Percentiles rank a stretch among this genome's conserved stretches.
Conservation (phyloP, 345 rosid species). For the Arabis alpina region DNA sequence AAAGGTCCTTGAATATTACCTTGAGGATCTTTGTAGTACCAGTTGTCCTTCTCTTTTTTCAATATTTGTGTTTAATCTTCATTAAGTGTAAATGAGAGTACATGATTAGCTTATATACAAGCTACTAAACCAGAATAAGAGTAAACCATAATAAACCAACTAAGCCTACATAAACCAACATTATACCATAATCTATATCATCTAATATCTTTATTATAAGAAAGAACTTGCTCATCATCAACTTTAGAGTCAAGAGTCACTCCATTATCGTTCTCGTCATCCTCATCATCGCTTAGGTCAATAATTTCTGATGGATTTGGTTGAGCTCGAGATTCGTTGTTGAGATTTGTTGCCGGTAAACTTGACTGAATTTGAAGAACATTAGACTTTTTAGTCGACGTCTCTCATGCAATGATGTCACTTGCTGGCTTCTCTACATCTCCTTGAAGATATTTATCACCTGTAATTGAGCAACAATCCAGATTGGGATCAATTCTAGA, state of each 20-base stretch:
- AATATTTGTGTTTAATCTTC: too few relatives aligned
- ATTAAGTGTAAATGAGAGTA: too few relatives aligned
- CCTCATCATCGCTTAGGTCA: conserved; percentile 61
- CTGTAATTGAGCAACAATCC: conserved; percentile 24
- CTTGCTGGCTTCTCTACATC: conserved; percentile 25
- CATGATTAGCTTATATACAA: too few relatives aligned
- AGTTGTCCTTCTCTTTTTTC: conserved; percentile 44
- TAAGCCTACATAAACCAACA: too few relatives aligned
- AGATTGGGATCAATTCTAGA: conserved; percentile 1
- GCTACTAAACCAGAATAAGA: too few relatives aligned
- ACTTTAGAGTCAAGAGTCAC: conserved; percentile 41
- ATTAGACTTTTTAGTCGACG: conserved; percentile 7
- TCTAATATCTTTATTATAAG: conserved; percentile 37
- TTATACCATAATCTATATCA: too few relatives aligned
- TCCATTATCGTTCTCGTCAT: conserved; percentile 32
- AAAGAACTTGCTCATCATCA: conserved; percentile 15
- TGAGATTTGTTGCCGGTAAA: conserved; percentile 2
- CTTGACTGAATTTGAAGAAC: conserved; percentile 18
- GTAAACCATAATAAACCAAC: too few relatives aligned
- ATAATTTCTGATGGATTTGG: conserved; percentile 47
- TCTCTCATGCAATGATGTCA: conserved; percentile 23
- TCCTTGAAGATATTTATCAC: conserved; percentile 23
- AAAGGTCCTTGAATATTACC: conserved; percentile 73
- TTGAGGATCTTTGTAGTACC: conserved; percentile 73
- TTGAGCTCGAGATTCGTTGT: conserved; percentile 29